phyloP scores from a whole-genome alignment of 106 monocot genomes.

The Allium cepa region DNA sequence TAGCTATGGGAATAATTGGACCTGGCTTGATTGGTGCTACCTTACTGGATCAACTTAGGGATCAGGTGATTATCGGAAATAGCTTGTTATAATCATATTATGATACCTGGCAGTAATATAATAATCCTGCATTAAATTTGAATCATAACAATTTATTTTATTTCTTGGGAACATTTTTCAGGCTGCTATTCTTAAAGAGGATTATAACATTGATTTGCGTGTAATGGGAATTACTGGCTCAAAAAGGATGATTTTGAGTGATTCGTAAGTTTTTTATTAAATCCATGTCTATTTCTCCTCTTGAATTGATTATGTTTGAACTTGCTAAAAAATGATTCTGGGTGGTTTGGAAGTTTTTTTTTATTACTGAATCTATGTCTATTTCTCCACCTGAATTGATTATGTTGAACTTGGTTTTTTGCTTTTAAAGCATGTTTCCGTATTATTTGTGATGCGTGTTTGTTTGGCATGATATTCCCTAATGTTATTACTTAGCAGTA shows the following conservation, averaged over 20 bases:
- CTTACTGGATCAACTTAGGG: conserved; percentile 84
- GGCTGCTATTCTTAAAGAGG: conserved; percentile 84
- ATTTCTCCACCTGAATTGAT: too few relatives aligned
- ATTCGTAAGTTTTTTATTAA: conserved; percentile 50
- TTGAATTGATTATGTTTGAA: neutral
- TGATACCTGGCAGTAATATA: neutral
- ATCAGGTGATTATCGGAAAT: conserved; percentile 51
- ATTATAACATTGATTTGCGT: conserved; percentile 93
- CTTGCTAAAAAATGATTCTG: neutral
- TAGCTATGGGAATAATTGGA: conserved; percentile 91
- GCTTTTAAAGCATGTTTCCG: too few relatives aligned
- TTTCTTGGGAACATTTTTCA: conserved; percentile 23
- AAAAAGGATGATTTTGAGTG: conserved; percentile 72
- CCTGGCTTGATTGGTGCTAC: conserved; percentile 92
- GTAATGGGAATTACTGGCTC: conserved; percentile 95
- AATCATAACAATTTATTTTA: neutral
- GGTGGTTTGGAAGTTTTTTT: too few relatives aligned
- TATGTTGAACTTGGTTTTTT: too few relatives aligned
- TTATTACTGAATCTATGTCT: too few relatives aligned
- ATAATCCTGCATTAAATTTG: neutral
- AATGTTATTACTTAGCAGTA: too few relatives aligned
- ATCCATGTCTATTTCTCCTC: neutral
- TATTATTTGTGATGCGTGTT: conserved; percentile 1
- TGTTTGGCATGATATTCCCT: neutral
- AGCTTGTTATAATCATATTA: too few relatives aligned